These are phyloP conservation scores for Talaromyces sp. DNA, from an alignment of 2,329 filamentous ascomycete species.

Conservation along the genomic window DNA sequence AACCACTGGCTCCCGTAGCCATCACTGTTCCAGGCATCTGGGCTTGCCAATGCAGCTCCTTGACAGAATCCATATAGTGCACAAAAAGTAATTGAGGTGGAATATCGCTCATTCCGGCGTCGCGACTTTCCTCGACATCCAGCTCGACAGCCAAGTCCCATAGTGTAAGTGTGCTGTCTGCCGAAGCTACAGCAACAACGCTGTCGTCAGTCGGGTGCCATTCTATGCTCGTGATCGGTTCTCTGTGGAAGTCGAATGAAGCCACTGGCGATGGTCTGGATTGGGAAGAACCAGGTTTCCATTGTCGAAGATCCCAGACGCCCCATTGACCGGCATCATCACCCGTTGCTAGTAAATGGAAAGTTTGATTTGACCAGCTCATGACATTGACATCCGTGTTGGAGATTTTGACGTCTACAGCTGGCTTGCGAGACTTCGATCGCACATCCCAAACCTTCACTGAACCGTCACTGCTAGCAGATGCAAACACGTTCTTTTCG, in stretches of 20 bases:
- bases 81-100: constrained; percentile 94
- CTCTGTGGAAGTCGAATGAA: constrained; percentile 90
- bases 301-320: constrained; percentile 93
- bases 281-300: constrained; percentile 65
- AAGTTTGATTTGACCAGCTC: constrained; percentile 86
- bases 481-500: constrained; percentile 90
- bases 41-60: constrained; percentile 96
- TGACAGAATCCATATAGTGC: constrained; percentile 91
- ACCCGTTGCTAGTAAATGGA: constrained; percentile 85
- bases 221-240: constrained; percentile 92
- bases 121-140: constrained; percentile 93
- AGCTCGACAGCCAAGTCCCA: constrained; percentile 97
- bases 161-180: constrained; percentile 88
- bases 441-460: constrained; percentile 95
- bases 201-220: constrained; percentile 98
- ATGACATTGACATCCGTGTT: constrained; percentile 90
- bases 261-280: constrained; percentile 75
- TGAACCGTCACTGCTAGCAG: constrained; percentile 87
- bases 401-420: constrained; percentile 80
- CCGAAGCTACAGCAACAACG: constrained; percentile 86
- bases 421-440: constrained; percentile 83
- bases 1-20: constrained; percentile 82
- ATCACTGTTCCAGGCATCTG: constrained; percentile 89
- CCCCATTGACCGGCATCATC: constrained; percentile 92
- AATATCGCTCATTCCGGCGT: constrained; percentile 82